Conservation (phyloP, 2,329 filamentous ascomycete species). For the Fusarium solani-melongenae region DNA sequence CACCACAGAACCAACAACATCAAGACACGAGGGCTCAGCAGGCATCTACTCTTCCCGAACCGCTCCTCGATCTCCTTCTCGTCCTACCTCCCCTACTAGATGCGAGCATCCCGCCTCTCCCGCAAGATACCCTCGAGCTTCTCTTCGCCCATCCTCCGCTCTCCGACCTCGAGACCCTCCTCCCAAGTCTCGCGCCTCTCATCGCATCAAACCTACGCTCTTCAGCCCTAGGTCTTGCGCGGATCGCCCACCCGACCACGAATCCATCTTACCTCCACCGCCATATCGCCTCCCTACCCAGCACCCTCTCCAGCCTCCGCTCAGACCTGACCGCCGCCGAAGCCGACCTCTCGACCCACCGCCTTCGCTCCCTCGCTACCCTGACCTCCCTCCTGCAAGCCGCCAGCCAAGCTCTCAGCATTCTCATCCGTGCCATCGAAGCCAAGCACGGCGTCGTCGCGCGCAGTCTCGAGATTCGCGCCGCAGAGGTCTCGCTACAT, state of each 20-base stretch:
- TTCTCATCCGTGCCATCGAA: conserved; percentile 63
- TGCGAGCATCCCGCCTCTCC: conserved; percentile 47
- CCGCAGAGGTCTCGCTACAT: conserved; percentile 55
- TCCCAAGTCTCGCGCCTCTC: conserved; percentile 60
- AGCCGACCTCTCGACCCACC: conserved; percentile 50
- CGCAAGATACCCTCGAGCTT: conserved; percentile 51
- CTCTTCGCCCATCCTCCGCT: conserved; percentile 64
- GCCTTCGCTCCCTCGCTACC: conserved; percentile 52
- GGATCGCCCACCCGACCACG: conserved; percentile 60
- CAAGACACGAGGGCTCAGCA: conserved; percentile 37
- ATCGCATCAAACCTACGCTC: conserved; percentile 62
- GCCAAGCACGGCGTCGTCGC: conserved; percentile 65
- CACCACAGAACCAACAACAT: conserved; percentile 25
- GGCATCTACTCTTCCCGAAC: conserved; percentile 49
- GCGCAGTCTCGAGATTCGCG: conserved; percentile 62
- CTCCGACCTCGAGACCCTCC: conserved; percentile 57
- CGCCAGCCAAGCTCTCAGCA: conserved; percentile 53
- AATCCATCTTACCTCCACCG: conserved; percentile 70
- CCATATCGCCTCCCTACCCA: conserved; percentile 60
- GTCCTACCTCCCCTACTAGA: conserved; percentile 63
- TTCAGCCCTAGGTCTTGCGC: conserved; percentile 60
- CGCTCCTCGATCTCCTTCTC: conserved; percentile 65
- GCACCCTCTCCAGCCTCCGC: conserved; percentile 52
- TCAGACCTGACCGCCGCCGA: conserved; percentile 46
- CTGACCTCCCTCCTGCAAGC: conserved; percentile 54